Evolutionary conservation across 1,284 basidiomycete genomes (phyloP), one percentile per base, ranked within the genome.

Genomic region (Cerioporus squamosus): DNA sequence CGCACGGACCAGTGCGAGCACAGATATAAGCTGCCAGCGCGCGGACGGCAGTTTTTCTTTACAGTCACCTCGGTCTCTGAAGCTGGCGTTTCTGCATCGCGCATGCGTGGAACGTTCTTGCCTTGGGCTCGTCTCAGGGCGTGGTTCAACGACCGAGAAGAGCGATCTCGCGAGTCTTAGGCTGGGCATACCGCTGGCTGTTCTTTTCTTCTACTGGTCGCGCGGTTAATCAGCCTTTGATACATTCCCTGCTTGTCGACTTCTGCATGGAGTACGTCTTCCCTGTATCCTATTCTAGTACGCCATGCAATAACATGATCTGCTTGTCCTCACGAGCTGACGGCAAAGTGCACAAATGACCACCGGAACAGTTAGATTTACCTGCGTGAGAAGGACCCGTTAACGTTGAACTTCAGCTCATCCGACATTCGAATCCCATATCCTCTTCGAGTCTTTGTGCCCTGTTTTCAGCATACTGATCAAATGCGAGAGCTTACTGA

Each of bases 151-250:
- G 57, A 52, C 59, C 54, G 65, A 64, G 65, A 70, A 85, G 73
- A 83, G 55, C 44, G 60, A 75, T 62, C 63, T 55, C 61, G 61
- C 55, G 61, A 60, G 51, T 68, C 83, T 77, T 68, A 75, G 78
- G 74, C 86, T 88, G 87, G 87, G 86, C 86, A 87, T 88, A 85
- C 81, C 84, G 79, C 83, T 79, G 77, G 70, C 81, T 79, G 58
- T 54, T 71, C 67, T 64, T 52, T 65, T 69, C 69, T 65, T 69
- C 70, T 62, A 82, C 73, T 74, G 83, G 80, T 77, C 68, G 73
- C 70, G 77, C 78, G 87, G 85, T 79, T 82, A 89, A 88, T 88
- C 86, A 87, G 87, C 75, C 81, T 75, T 77, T 80, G 83, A 72
- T 74, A 87, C 82, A 88, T 68, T 61, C n/a, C 31, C 40, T 43